Evolutionary conservation across 371 early-diverging fungal species (phyloP), one percentile per base, ranked within the genome.

Genomic region (Mucor mucedo): DNA sequence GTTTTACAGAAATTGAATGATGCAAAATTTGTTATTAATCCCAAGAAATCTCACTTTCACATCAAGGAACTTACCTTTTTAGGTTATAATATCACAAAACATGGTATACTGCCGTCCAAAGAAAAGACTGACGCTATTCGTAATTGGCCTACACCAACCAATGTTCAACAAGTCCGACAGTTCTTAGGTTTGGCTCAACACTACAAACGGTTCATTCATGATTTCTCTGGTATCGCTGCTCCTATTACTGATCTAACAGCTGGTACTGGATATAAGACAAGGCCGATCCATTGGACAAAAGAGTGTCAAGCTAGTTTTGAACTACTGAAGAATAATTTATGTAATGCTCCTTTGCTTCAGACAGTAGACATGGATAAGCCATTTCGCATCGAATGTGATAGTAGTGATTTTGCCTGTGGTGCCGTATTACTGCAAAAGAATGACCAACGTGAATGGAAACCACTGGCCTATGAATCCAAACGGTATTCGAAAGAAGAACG

Each of bases 61-160:
- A n/a, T n/a, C n/a, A n/a, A n/a, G n/a, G n/a, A n/a, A n/a, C n/a
- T n/a, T n/a, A n/a, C n/a, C n/a, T n/a, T n/a, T n/a, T n/a, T n/a
- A n/a, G n/a, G n/a, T n/a, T n/a, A n/a, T n/a, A n/a, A n/a, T n/a
- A n/a, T n/a, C n/a, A n/a, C n/a, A n/a, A n/a, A n/a, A n/a, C n/a
- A 42, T 11, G 42, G 42, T 42, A 42, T 42, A 7, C 2, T n/a
- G 8, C 42, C 42, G 8, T 42, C 42, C 3, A 4, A 42, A 42
- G 13, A 42, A 42, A 42, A 42, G 11, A 42, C 42, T 13, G 42
- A 42, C 8, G 42, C 42, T 42, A 42, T 42, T 7, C 42, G n/a
- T n/a, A 42, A 48, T 5, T 76, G 75, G 79, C 75, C 70, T 0
- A n/a, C 11, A 8, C 86, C 85, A 2, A 64, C 30, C 28, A 78